Conservation (phyloP, 148 eudicot species). For the Rhododendron simsii region DNA sequence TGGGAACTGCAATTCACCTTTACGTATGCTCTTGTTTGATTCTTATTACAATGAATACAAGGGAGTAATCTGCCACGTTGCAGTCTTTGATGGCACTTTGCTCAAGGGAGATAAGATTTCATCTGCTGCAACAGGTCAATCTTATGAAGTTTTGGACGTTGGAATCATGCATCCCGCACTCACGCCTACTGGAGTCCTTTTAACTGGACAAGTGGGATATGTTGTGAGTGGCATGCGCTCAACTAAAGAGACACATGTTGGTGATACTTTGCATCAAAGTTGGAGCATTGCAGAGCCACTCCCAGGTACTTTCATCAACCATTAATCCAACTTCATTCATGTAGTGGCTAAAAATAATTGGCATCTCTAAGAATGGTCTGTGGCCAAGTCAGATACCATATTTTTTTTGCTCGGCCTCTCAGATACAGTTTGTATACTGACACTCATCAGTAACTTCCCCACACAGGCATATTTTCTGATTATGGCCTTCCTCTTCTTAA, state of each 20-base stretch:
- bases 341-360: neutral
- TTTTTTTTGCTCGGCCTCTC: too few relatives aligned
- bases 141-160: conserved; percentile 84
- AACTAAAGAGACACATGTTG: conserved; percentile 71
- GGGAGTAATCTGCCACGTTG: conserved; percentile 96
- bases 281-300: conserved; percentile 64
- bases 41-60: conserved; percentile 94
- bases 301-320: conserved; percentile 49
- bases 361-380: neutral
- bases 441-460: neutral
- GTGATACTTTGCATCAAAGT: neutral
- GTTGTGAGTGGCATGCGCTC: conserved; percentile 93
- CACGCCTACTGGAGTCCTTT: conserved; percentile 74
- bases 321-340: neutral
- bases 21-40: conserved; percentile 91
- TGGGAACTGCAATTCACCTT: conserved; percentile 47
- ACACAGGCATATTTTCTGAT: neutral
- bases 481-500: neutral
- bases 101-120: conserved; percentile 81
- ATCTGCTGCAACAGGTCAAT: conserved; percentile 79
- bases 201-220: conserved; percentile 94
- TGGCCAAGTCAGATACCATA: too few relatives aligned
- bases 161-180: conserved; percentile 98
- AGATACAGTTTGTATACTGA: neutral
- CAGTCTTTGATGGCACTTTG: conserved; percentile 82